Evolutionary conservation across 768 basidiomycete species (phyloP), one percentile per base, ranked within the genome.

Genomic region (Suillus brevipes): DNA sequence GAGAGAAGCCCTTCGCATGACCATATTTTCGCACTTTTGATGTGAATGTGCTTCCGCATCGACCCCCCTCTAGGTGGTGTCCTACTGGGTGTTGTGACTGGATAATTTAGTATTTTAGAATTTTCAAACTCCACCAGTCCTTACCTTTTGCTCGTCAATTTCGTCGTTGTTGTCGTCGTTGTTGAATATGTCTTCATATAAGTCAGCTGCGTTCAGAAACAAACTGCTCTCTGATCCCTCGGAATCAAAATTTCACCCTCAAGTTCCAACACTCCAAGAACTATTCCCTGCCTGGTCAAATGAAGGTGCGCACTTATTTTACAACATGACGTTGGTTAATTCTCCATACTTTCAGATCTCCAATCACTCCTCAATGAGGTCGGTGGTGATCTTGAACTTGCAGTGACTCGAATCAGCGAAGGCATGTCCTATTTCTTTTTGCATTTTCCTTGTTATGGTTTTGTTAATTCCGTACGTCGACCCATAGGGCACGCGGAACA

Each of bases 371-470:
- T 95, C 53, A 67, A 70, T 60, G 92, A 95, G 75, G 85, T 85
- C 25, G 78, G 76, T 43, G 92, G 92, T 52, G 91, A 94, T 74
- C 78, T 87, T 45, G 77, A 90, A 67, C 69, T 88, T 63, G 92
- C 91, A 52, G 90, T 84, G 5, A 83, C 83, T n/a, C 83, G 88
- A 73, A 91, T 95, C 67, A 85, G 80, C 62, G 93, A 94, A 74
- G 92, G 92, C 91, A 25, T 10, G 78, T 45, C 13, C 0, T 4
- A 23, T 8, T 50, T 10, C 38, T 50, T 10, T 47, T 55, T 13
- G 3, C 18, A 45, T 50, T 45, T 23, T 53, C 6, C 43, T 45
- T 16, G 37, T 52, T 23, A 6, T 25, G 42, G 64, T 50, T 62
- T 42, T 58, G 16, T 40, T 58, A 25, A 58, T 58, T 59, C 25